A percentile compares a stretch with the other conserved stretches of the same genome.
These are phyloP conservation scores for Gossypium gossypioides DNA, from an alignment of 441 rosid species.

Conservation along the genomic window DNA sequence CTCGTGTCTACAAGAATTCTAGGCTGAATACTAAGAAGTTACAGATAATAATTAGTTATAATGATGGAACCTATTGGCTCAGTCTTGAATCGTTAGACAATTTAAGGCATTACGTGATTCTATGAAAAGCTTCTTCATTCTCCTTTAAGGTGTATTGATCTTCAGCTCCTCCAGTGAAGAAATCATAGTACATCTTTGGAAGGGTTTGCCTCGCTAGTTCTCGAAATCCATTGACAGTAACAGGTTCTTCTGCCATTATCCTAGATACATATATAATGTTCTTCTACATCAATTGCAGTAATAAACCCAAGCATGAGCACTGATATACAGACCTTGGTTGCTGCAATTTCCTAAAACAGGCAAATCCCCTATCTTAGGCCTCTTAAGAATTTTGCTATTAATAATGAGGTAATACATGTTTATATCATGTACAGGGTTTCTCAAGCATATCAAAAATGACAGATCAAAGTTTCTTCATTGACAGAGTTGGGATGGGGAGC, in stretches of 20 bases:
- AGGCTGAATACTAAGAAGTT: constrained; percentile 51
- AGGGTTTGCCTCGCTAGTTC: constrained; percentile 55
- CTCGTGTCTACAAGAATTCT: constrained; percentile 62
- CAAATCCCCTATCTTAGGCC: too few relatives aligned
- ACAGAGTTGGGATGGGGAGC: background rate
- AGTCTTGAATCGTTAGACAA: background rate
- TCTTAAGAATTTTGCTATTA: too few relatives aligned
- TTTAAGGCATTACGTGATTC: constrained; percentile 40
- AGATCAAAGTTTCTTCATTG: background rate
- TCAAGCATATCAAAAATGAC: too few relatives aligned
- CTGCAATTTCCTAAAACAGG: background rate
- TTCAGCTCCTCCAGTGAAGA: constrained; percentile 64
- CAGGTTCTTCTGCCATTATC: constrained; percentile 50
- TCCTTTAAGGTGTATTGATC: constrained; percentile 59
- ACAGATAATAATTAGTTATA: background rate
- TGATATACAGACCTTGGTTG: background rate
- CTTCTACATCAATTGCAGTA: background rate
- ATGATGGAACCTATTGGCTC: background rate
- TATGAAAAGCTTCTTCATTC: constrained; percentile 49
- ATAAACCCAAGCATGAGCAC: background rate
- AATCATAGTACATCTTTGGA: constrained; percentile 75
- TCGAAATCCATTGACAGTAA: constrained; percentile 64
- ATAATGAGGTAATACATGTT: too few relatives aligned
- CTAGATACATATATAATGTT: constrained; percentile 7
- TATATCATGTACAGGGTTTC: too few relatives aligned